These are phyloP conservation scores for Usnea hakonensis DNA, from an alignment of 495 filamentous ascomycete genomes.

Conservation along the genomic window DNA sequence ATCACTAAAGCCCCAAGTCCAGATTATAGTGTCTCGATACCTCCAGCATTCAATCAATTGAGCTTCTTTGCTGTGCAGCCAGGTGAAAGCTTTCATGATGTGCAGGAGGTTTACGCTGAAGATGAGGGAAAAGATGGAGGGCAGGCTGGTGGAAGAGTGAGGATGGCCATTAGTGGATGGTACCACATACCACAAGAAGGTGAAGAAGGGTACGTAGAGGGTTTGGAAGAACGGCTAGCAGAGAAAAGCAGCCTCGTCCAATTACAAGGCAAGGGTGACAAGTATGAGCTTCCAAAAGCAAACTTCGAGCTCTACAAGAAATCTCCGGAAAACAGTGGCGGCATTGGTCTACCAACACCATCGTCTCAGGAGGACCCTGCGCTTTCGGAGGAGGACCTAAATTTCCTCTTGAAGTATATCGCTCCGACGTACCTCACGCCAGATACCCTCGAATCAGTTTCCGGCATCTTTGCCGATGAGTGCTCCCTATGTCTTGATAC, in stretches of 20 bases:
- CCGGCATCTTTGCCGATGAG: constrained; percentile 68
- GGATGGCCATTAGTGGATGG: constrained; percentile 99
- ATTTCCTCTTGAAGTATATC: constrained; percentile 83
- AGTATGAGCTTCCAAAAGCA: constrained; percentile 71
- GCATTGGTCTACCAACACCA: constrained; percentile 27
- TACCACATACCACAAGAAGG: constrained; percentile 96
- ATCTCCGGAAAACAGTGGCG: constrained; percentile 33
- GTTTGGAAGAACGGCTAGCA: constrained; percentile 79
- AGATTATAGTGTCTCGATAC: constrained; percentile 67
- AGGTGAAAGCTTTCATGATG: constrained; percentile 95
- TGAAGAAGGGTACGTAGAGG: constrained; percentile 85
- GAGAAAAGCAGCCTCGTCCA: constrained; percentile 85
- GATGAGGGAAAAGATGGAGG: constrained; percentile 45
- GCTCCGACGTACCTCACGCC: constrained; percentile 87
- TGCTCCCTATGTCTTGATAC: constrained; percentile 71
- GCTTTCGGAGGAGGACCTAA: constrained; percentile 67
- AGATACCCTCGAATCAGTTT: constrained; percentile 77
- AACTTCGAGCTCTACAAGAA: constrained; percentile 43
- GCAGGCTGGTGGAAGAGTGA: constrained; percentile 58
- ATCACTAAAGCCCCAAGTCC: constrained; percentile 68
- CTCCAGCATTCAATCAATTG: constrained; percentile 93
- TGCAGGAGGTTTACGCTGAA: constrained; percentile 85
- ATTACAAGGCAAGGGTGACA: constrained; percentile 81
- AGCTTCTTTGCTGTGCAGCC: constrained; percentile 98
- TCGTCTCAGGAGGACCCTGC: constrained; percentile 37